A percentile compares a stretch with the other conserved stretches of the same genome.
phyloP scores from a whole-genome alignment of 441 rosid species.

The Geranium incanum region DNA sequence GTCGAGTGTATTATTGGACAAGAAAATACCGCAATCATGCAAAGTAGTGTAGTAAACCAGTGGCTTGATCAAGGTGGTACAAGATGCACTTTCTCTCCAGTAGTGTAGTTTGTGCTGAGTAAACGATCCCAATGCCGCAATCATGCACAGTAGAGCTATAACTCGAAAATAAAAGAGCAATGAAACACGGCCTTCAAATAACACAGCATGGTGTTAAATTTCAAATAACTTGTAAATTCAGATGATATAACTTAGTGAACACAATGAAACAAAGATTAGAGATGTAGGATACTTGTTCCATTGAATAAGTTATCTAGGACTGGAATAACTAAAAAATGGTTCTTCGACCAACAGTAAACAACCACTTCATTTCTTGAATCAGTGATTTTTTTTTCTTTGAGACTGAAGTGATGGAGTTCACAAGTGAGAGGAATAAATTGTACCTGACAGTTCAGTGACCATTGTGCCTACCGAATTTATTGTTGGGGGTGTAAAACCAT shows the following conservation, averaged over 20 bases:
- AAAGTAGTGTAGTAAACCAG: too few relatives aligned
- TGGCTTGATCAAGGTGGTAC: slow-evolving; percentile 42
- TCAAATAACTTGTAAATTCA: background rate
- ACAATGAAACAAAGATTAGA: background rate
- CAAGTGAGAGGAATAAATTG: too few relatives aligned
- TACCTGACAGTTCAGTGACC: too few relatives aligned
- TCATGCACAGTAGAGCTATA: slow-evolving; percentile 84
- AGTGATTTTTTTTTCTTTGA: too few relatives aligned
- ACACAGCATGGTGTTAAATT: background rate
- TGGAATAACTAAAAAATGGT: too few relatives aligned
- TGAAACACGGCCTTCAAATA: background rate
- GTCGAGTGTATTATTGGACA: slow-evolving; percentile 80
- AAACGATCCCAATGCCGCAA: slow-evolving; percentile 83
- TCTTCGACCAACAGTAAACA: too few relatives aligned
- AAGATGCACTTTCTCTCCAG: slow-evolving; percentile 81
- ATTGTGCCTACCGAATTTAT: too few relatives aligned
- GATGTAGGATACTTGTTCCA: too few relatives aligned
- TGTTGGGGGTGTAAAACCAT: too few relatives aligned
- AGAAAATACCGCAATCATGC: slow-evolving; percentile 59
- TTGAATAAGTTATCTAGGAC: too few relatives aligned
- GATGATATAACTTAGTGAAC: background rate
- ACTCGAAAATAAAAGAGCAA: background rate
- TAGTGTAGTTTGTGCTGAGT: slow-evolving; percentile 77
- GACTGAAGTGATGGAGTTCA: too few relatives aligned
- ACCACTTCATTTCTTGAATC: too few relatives aligned